A percentile compares a stretch with the other conserved stretches of the same genome.
phyloP scores from a whole-genome alignment of 306 rosid genomes.

The Cucumis cinereus region DNA sequence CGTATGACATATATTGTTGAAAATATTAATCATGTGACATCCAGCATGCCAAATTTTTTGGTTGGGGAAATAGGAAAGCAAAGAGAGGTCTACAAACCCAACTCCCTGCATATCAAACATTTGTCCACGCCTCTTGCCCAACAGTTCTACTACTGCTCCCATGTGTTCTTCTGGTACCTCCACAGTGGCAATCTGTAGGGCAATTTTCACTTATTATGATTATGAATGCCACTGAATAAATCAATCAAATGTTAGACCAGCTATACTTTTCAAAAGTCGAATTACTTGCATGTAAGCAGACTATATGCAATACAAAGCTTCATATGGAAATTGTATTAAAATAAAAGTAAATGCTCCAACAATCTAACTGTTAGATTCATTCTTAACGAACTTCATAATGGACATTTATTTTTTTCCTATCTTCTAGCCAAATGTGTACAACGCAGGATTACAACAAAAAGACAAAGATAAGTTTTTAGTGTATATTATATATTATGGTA shows the following conservation, averaged over 20 bases:
- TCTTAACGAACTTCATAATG: background rate
- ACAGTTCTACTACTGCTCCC: conserved; percentile 95
- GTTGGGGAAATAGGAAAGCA: conserved; percentile 12
- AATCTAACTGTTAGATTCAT: background rate
- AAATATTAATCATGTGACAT: background rate
- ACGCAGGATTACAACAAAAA: background rate
- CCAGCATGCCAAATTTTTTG: background rate
- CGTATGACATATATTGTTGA: background rate
- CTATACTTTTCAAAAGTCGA: background rate
- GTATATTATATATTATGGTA: background rate
- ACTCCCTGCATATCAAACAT: conserved; percentile 96
- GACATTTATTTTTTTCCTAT: background rate
- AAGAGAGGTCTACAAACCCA: conserved; percentile 49
- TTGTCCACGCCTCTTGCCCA: conserved; percentile 89
- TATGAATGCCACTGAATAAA: conserved; percentile 7
- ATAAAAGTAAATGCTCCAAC: background rate
- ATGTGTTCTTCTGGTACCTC: conserved; percentile 95
- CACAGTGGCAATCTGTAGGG: conserved; percentile 77
- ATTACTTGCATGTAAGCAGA: background rate
- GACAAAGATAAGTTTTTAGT: background rate
- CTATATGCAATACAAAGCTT: background rate
- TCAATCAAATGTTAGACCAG: background rate
- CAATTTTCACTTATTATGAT: conserved; percentile 8
- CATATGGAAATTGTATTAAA: background rate
- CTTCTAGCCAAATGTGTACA: background rate